Evolutionary conservation across 2,329 filamentous ascomycete genomes (phyloP), one percentile per base, ranked within the genome.

Genomic region (Pseudonectria buxi): DNA sequence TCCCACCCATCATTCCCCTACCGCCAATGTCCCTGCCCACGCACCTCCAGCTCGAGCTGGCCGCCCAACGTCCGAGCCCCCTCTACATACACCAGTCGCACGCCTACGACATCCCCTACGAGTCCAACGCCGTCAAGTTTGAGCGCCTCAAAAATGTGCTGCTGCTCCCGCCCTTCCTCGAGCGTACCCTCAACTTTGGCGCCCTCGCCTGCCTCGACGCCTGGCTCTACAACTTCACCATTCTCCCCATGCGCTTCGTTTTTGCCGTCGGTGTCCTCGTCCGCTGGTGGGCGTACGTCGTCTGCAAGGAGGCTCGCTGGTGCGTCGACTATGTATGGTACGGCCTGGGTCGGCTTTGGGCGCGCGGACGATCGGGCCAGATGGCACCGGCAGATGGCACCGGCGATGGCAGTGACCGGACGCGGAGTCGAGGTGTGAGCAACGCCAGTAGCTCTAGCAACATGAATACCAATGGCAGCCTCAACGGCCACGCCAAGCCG

Each of bases 181-280:
- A 98, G 62, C 76, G 83, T 30, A 83, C 89, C 0, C 72, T 98
- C 6, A 78, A 81, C 40, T 96, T 98, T 62, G 92, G 92, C 6
- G 81, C 86, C 0, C 63, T 96, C 24, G 89, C 90, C 6, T 98
- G 92, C 61, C 69, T 98, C 6, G 92, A 98, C 58, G 85, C 90
- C 2, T 98, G 90, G 88, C 74, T 98, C 2, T 92, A 95, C 63
- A 94, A 87, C 1, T 94, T 98, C 51, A 98, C 92, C 0, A 95
- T 98, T 29, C 68, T 98, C 0, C 92, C 92, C 1, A 72, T 98
- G 40, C 77, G 92, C 3, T 96, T 98, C 50, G 59, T 84, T 35
- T 83, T 89, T 39, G 90, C 92, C 1, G 52, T 90, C 1, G 78
- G 77, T 14, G 79, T 96, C 3, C 64, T 98, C 16, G 59, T 78